Conservation (phyloP, 2,329 filamentous ascomycete species). For the Fusarium goolgardi region DNA sequence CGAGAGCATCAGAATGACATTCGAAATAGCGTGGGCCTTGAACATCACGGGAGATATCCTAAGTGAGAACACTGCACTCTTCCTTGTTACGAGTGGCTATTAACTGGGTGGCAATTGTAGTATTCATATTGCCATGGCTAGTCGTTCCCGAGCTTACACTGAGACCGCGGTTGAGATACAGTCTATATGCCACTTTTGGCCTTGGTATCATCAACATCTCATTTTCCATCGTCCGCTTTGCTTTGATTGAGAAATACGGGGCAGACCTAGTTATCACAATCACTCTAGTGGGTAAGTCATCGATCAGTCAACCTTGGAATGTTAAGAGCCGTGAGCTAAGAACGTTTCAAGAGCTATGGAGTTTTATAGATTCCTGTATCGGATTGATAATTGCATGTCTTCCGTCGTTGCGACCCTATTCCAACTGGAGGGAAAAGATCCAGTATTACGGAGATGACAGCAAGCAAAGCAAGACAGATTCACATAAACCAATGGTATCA, state of each 20-base stretch:
- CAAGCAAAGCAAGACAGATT: not conserved
- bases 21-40: slow-evolving; percentile 18
- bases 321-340: rapidly evolving
- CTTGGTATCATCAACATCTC: slow-evolving; percentile 25
- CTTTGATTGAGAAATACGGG: not conserved
- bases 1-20: not conserved
- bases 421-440: slow-evolving; percentile 6
- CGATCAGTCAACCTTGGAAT: rapidly evolving
- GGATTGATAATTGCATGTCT: slow-evolving; percentile 24
- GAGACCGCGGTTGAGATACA: slow-evolving; percentile 1
- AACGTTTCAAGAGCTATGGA: not conserved
- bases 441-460: slow-evolving; percentile 8
- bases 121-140: slow-evolving; percentile 31
- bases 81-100: rapidly evolving
- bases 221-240: slow-evolving; percentile 16
- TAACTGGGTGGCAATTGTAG: not conserved
- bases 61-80: not conserved
- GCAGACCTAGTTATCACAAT: slow-evolving; percentile 6
- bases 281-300: slow-evolving; percentile 11
- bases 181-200: slow-evolving; percentile 24
- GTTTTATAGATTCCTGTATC: slow-evolving; percentile 13
- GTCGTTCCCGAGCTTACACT: slow-evolving; percentile 21
- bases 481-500: not conserved
- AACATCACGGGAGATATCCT: slow-evolving; percentile 23
- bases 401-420: slow-evolving; percentile 19